Conservation (phyloP, 1,284 basidiomycete species). For the Ceratobasidium papillatum region DNA sequence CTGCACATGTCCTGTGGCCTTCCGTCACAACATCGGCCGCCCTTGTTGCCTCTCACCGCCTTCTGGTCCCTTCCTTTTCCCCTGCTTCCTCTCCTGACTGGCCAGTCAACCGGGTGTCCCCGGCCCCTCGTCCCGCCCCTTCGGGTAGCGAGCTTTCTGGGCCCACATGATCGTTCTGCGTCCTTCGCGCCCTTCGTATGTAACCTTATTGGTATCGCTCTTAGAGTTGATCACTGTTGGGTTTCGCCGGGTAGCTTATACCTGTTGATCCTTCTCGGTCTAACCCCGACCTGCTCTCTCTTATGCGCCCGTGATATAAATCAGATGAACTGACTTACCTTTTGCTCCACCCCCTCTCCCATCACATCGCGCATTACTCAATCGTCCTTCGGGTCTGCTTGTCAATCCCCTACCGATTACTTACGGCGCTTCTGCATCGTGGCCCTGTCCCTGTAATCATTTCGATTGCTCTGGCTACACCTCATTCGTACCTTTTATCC, state of each 20-base stretch:
- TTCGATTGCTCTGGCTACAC: conserved; percentile 28
- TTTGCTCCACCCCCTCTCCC: conserved; percentile 33
- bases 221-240: neutral
- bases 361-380: conserved; percentile 30
- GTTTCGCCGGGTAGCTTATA: conserved; percentile 27
- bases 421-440: conserved; percentile 25
- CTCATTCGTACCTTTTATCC: conserved; percentile 24
- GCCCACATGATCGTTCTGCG: conserved; percentile 35
- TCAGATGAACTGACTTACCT: conserved; percentile 36
- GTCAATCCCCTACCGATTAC: conserved; percentile 4
- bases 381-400: conserved; percentile 22
- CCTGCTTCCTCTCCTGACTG: conserved; percentile 26
- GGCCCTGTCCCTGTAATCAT: conserved; percentile 24
- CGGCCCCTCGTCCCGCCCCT: conserved; percentile 10
- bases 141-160: conserved; percentile 21
- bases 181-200: conserved; percentile 34
- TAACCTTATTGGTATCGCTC: conserved; percentile 26
- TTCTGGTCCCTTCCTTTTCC: conserved; percentile 34
- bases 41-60: conserved; percentile 20
- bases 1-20: conserved; percentile 29
- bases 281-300: conserved; percentile 22
- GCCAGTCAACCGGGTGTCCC: conserved; percentile 3
- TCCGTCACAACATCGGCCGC: conserved; percentile 36
- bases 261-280: conserved; percentile 21
- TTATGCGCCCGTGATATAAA: conserved; percentile 28